Percentiles rank a stretch among this genome's conserved stretches.
These are phyloP conservation scores for Manihot esculenta DNA, from an alignment of 441 rosid genomes.

Conservation along the genomic window DNA sequence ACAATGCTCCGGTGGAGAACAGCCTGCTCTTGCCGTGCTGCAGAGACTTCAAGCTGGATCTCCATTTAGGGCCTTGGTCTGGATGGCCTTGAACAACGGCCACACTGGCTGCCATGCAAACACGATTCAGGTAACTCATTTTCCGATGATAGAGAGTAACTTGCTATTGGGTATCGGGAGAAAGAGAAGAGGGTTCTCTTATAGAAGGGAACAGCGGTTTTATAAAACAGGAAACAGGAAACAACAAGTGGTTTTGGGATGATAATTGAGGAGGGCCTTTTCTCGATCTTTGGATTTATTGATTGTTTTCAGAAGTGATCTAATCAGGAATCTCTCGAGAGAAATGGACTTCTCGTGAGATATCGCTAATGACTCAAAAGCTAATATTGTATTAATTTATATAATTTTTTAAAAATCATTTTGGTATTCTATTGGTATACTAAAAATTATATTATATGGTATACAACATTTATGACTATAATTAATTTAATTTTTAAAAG, in stretches of 20 bases:
- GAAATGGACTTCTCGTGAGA: neutral
- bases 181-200: neutral
- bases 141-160: neutral
- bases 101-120: conserved; percentile 73
- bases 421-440: too few species aligned
- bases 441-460: too few species aligned
- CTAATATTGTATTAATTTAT: neutral
- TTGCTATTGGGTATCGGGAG: neutral
- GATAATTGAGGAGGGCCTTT: neutral
- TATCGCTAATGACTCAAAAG: neutral
- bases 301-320: neutral
- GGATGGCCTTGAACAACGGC: conserved; percentile 63
- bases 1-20: conserved; percentile 26
- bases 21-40: conserved; percentile 44
- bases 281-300: neutral
- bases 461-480: too few species aligned
- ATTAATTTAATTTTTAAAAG: too few species aligned
- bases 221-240: conserved; percentile 3
- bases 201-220: conserved; percentile 4
- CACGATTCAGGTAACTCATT: conserved; percentile 56
- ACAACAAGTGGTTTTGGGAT: conserved; percentile 4
- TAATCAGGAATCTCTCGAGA: neutral
- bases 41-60: conserved; percentile 41
- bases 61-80: conserved; percentile 55
- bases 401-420: too few species aligned